phyloP scores from a whole-genome alignment of 805 yeast species.

The Pichia pseudocactophila region DNA sequence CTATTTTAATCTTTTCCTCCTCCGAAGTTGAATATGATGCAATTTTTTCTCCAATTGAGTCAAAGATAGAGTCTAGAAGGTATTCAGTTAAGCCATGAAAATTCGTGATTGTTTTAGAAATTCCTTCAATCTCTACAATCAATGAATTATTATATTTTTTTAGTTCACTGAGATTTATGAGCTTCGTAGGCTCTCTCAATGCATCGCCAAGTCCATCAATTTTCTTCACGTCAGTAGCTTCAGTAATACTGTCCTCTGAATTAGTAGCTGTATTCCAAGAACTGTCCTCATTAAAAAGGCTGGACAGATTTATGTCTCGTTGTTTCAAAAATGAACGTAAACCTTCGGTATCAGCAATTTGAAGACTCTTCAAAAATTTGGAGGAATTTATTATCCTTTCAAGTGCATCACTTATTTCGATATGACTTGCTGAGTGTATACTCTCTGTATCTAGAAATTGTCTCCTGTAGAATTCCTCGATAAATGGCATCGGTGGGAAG shows the following conservation, averaged over 20 bases:
- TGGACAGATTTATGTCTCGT: too few relatives aligned
- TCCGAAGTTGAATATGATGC: background rate
- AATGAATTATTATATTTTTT: conserved; percentile 9
- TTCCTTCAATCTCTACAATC: conserved; percentile 13
- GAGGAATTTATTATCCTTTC: too few relatives aligned
- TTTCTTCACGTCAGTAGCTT: too few relatives aligned
- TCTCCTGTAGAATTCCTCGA: conserved; percentile 1
- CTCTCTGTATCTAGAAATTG: background rate
- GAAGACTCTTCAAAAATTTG: too few relatives aligned
- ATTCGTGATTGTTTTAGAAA: conserved; percentile 14
- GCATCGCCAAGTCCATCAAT: conserved; percentile 1
- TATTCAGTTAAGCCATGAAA: conserved; percentile 17
- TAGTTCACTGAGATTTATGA: conserved; percentile 4
- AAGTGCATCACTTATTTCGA: too few relatives aligned
- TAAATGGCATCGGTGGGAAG: background rate
- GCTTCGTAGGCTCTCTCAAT: background rate
- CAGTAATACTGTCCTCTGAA: too few relatives aligned
- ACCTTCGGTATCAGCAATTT: too few relatives aligned
- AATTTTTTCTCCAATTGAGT: background rate
- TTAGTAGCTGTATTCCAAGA: too few relatives aligned
- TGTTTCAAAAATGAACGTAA: too few relatives aligned
- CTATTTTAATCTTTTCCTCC: conserved; percentile 4
- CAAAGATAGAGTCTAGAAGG: conserved; percentile 11
- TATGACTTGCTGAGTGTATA: too few relatives aligned
- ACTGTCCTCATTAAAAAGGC: too few relatives aligned